A percentile compares a stretch with the other conserved stretches of the same genome.
Evolutionary conservation across 441 rosid genomes (phyloP).

Genomic region (Populus tomentosa): DNA sequence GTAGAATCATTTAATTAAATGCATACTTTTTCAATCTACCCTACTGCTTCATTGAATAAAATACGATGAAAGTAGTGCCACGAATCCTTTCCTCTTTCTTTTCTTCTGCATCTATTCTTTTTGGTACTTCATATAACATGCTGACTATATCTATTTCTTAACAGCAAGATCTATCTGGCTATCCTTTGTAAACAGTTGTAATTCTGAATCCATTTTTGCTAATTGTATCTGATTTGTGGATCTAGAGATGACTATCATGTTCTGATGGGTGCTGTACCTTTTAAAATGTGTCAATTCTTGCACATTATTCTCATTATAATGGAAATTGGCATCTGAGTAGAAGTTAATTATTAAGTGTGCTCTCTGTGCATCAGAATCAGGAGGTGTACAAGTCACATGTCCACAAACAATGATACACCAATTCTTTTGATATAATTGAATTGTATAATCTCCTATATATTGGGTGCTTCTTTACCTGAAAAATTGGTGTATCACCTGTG

Average conservation of each 20-base stretch:
- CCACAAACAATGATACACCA: neutral
- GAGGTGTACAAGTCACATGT: neutral
- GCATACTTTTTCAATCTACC: too few relatives aligned
- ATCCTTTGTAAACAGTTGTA: neutral
- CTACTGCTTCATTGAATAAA: too few relatives aligned
- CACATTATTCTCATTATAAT: neutral
- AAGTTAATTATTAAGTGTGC: neutral
- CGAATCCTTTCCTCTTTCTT: too few relatives aligned
- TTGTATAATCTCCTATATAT: constrained; percentile 1
- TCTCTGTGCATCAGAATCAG: neutral
- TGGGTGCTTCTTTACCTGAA: neutral
- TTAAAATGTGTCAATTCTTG: neutral
- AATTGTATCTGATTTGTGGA: neutral
- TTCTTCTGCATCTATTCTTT: too few relatives aligned
- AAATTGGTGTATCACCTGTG: neutral
- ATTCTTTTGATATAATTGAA: neutral
- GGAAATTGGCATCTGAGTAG: neutral
- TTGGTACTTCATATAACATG: too few relatives aligned
- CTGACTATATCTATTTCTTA: too few relatives aligned
- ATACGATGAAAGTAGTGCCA: too few relatives aligned
- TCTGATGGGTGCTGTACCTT: too few relatives aligned
- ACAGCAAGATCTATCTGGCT: too few relatives aligned
- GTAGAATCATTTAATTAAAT: too few relatives aligned
- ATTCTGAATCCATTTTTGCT: neutral
- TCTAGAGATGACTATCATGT: neutral